Evolutionary conservation across 1,139 yeast species (phyloP).

Genomic region (Zygosaccharomyces sapae): DNA sequence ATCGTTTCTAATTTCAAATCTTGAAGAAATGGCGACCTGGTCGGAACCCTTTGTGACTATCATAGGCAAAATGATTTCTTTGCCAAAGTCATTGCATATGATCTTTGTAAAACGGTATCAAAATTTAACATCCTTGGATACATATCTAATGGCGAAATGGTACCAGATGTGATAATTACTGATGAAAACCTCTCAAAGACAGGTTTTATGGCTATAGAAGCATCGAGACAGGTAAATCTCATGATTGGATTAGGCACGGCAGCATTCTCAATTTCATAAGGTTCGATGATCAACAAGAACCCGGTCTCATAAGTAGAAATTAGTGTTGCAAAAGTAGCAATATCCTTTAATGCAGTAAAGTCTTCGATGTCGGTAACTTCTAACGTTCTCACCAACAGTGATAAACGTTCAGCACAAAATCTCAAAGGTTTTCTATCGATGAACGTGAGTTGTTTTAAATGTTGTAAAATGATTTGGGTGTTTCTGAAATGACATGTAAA

Average conservation of each 20-base stretch:
- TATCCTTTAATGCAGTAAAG: constrained; percentile 86
- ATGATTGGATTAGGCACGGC: constrained; percentile 98
- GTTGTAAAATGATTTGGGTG: constrained; percentile 92
- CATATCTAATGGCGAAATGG: constrained; percentile 97
- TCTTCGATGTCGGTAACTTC: constrained; percentile 89
- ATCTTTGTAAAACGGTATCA: constrained; percentile 89
- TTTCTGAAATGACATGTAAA: constrained; percentile 91
- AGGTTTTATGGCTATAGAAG: constrained; percentile 96
- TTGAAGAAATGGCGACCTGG: constrained; percentile 92
- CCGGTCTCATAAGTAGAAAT: constrained; percentile 95
- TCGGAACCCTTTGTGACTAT: constrained; percentile 96
- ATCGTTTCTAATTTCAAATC: constrained; percentile 95
- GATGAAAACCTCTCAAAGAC: constrained; percentile 92
- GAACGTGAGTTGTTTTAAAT: constrained; percentile 85
- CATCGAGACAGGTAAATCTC: constrained; percentile 91
- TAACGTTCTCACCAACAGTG: constrained; percentile 80
- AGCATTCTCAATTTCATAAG: constrained; percentile 94
- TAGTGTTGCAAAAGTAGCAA: constrained; percentile 93
- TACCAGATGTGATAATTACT: constrained; percentile 93
- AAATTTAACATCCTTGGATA: constrained; percentile 95
- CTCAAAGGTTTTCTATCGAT: constrained; percentile 88
- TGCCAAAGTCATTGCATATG: constrained; percentile 93
- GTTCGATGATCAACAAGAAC: constrained; percentile 85
- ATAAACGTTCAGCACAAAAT: constrained; percentile 87
- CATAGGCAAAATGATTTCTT: constrained; percentile 91